These are phyloP conservation scores for Asterochloris erici DNA, from an alignment of 139 green algal species.

Conservation along the genomic window DNA sequence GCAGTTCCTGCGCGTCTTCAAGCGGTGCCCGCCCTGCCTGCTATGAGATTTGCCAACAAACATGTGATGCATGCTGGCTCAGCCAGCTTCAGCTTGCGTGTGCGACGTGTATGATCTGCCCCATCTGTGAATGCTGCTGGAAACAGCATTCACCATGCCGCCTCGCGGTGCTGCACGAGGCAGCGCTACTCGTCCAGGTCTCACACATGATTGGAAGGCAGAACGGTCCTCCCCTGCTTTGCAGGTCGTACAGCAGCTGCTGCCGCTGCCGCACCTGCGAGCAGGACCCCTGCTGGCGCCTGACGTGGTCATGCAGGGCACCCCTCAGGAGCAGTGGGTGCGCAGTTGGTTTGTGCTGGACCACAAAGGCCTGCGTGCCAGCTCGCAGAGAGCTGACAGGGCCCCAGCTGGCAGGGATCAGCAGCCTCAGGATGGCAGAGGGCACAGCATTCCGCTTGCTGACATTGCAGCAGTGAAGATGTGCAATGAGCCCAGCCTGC, in stretches of 20 bases:
- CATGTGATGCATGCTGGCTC: slow-evolving; percentile 16
- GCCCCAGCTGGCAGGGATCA: neutral
- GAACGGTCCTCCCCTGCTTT: neutral
- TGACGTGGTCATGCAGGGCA: slow-evolving; percentile 7
- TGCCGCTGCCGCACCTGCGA: slow-evolving; percentile 71
- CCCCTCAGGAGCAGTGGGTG: slow-evolving; percentile 30
- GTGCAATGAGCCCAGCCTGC: slow-evolving; percentile 60
- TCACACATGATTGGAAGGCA: neutral
- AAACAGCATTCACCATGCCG: neutral
- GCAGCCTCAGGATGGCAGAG: neutral
- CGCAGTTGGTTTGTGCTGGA: slow-evolving; percentile 61
- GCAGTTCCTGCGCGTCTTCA: neutral
- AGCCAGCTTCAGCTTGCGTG: slow-evolving; percentile 46
- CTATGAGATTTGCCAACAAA: too few species aligned
- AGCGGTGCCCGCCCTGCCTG: neutral
- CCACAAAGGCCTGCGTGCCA: slow-evolving; percentile 30
- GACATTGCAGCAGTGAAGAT: slow-evolving; percentile 42
- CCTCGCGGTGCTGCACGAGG: neutral
- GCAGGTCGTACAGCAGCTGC: slow-evolving; percentile 50
- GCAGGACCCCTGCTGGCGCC: slow-evolving; percentile 28
- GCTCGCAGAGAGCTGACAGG: slow-evolving; percentile 15
- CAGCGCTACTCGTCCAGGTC: neutral
- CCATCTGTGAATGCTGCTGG: neutral
- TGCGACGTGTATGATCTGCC: slow-evolving; percentile 31
- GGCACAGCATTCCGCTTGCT: slow-evolving; percentile 32